phyloP scores from a whole-genome alignment of 495 filamentous ascomycete genomes.

The Venustampulla echinocandica region DNA sequence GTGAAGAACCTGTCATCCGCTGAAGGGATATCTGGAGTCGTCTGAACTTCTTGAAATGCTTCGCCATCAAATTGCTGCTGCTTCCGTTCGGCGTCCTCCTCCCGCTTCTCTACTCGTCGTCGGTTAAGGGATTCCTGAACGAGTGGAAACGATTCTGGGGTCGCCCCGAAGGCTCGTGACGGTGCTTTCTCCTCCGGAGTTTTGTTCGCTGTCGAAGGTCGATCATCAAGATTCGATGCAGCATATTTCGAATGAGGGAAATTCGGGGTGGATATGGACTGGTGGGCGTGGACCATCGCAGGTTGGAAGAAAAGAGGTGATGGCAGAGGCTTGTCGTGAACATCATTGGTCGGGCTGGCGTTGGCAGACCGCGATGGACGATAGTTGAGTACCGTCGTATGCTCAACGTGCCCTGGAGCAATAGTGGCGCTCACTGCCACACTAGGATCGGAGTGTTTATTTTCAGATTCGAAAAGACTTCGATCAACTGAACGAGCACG shows the following conservation, averaged over 20 bases:
- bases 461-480: conserved; percentile 41
- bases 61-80: conserved; percentile 1
- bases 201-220: conserved; percentile 18
- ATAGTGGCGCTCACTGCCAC: conserved; percentile 28
- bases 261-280: conserved; percentile 38
- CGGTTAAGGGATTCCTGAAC: conserved; percentile 23
- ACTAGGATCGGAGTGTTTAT: conserved; percentile 53
- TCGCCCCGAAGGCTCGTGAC: conserved; percentile 15
- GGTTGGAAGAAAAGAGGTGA: conserved; percentile 32
- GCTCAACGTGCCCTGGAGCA: conserved; percentile 20
- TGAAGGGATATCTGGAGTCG: conserved; percentile 33
- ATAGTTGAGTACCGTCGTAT: conserved; percentile 15
- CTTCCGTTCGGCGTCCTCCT: conserved; percentile 15
- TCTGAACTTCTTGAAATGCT: conserved; percentile 5
- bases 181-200: conserved; percentile 25
- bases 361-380: conserved; percentile 16
- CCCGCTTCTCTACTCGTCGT: conserved; percentile 18
- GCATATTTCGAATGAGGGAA: conserved; percentile 26
- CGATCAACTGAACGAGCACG: conserved; percentile 50
- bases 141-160: conserved; percentile 20
- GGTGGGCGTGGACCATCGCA: conserved; percentile 28
- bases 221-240: conserved; percentile 19
- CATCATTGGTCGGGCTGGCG: conserved; percentile 8
- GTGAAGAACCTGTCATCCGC: conserved; percentile 37
- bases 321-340: conserved; percentile 20